Conservation (phyloP, 176 grass and related monocot species). For the Neostapfia colusana region DNA sequence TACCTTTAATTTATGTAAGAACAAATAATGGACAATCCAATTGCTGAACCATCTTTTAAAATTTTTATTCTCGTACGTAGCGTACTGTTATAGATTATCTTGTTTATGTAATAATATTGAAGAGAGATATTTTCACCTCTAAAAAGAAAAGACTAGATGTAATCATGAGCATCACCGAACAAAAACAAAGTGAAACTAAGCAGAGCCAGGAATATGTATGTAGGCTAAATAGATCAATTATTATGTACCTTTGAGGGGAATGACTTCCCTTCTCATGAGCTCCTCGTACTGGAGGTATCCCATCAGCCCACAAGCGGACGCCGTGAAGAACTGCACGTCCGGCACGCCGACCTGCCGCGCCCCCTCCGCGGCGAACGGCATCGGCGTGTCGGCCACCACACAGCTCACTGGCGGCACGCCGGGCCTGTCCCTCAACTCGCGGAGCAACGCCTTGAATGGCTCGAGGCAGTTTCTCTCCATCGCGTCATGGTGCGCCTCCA, state of each 20-base stretch:
- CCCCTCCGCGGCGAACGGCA: conserved; percentile 38
- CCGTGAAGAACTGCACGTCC: conserved; percentile 45
- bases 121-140: too few species aligned
- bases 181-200: too few species aligned
- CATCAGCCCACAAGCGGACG: conserved; percentile 34
- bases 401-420: conserved; percentile 18
- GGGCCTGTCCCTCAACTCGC: background rate
- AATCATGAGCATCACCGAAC: too few species aligned
- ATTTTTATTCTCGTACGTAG: too few species aligned
- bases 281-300: conserved; percentile 35
- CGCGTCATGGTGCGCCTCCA: background rate
- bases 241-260: conserved; percentile 30
- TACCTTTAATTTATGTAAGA: too few species aligned
- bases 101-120: too few species aligned
- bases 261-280: conserved; percentile 8
- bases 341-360: conserved; percentile 38
- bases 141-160: too few species aligned
- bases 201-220: too few species aligned
- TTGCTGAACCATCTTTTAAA: too few species aligned
- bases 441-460: conserved; percentile 20
- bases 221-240: too few species aligned
- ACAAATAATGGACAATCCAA: too few species aligned
- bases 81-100: too few species aligned
- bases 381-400: conserved; percentile 38
- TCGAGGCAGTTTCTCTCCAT: conserved; percentile 30